Evolutionary conservation across 257 asterid genomes (phyloP).

Genomic region (Capsicum pubescens): DNA sequence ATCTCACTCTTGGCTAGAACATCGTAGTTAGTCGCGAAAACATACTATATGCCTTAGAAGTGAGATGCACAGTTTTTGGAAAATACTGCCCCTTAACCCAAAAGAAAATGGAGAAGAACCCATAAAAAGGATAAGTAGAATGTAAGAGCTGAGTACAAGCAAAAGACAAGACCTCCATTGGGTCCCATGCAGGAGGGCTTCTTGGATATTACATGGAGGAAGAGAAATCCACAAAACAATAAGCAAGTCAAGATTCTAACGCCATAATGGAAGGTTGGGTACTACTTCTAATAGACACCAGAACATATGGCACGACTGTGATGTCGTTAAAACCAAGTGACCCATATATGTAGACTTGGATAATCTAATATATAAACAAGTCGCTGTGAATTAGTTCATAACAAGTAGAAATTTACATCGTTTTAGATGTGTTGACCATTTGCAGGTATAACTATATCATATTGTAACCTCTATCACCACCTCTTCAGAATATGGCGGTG

Average conservation of each 20-base stretch:
- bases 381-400: neutral
- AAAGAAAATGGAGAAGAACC: neutral
- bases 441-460: neutral
- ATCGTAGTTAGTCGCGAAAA: neutral
- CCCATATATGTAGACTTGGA: neutral
- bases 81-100: neutral
- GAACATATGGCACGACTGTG: neutral
- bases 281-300: neutral
- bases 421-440: neutral
- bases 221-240: neutral
- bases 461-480: neutral
- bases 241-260: neutral
- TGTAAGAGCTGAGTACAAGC: neutral
- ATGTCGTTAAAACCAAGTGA: neutral
- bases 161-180: neutral
- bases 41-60: no score
- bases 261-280: neutral
- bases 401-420: neutral
- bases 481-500: conserved; percentile 22
- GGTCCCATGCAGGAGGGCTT: neutral
- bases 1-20: conserved; percentile 1
- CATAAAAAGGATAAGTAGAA: neutral
- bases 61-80: neutral
- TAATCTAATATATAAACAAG: neutral
- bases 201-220: neutral